phyloP scores from a whole-genome alignment of 495 filamentous ascomycete genomes.

The Neurospora cerealis region DNA sequence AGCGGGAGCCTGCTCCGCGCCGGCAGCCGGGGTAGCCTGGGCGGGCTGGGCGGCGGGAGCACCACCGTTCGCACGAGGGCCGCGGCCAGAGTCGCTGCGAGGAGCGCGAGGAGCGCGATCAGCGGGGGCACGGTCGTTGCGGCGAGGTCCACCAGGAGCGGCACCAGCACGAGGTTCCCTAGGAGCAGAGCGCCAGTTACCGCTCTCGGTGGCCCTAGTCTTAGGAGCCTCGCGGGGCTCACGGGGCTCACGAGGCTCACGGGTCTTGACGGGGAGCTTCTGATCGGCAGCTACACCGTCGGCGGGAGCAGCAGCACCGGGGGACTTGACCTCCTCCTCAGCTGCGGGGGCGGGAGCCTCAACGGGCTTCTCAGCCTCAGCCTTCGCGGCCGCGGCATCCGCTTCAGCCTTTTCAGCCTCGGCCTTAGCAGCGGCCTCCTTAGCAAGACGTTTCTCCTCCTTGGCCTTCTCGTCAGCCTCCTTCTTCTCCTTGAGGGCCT shows the following conservation, averaged over 20 bases:
- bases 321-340: conserved; percentile 11
- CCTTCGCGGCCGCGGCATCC: conserved; percentile 12
- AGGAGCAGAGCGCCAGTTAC: conserved; percentile 41
- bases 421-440: conserved; percentile 54
- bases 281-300: conserved; percentile 21
- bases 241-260: conserved; percentile 11
- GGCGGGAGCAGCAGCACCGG: conserved; percentile 12
- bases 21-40: conserved; percentile 15
- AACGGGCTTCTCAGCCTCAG: conserved; percentile 14
- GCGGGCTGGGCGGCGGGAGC: conserved; percentile 19
- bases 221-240: conserved; percentile 20
- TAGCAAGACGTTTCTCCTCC: conserved; percentile 56
- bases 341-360: conserved; percentile 17
- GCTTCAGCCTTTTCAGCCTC: conserved; percentile 35
- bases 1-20: conserved; percentile 16
- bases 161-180: conserved; percentile 30
- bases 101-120: conserved; percentile 35
- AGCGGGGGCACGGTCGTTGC: conserved; percentile 34
- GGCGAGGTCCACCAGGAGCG: conserved; percentile 22
- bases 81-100: conserved; percentile 29
- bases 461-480: conserved; percentile 81
- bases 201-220: conserved; percentile 36
- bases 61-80: conserved; percentile 36
- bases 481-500: conserved; percentile 66
- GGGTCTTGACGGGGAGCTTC: conserved; percentile 19